A percentile compares a stretch with the other conserved stretches of the same genome.
Conservation (phyloP, 495 filamentous ascomycete genomes). For the Penicillium longicatenatum region DNA sequence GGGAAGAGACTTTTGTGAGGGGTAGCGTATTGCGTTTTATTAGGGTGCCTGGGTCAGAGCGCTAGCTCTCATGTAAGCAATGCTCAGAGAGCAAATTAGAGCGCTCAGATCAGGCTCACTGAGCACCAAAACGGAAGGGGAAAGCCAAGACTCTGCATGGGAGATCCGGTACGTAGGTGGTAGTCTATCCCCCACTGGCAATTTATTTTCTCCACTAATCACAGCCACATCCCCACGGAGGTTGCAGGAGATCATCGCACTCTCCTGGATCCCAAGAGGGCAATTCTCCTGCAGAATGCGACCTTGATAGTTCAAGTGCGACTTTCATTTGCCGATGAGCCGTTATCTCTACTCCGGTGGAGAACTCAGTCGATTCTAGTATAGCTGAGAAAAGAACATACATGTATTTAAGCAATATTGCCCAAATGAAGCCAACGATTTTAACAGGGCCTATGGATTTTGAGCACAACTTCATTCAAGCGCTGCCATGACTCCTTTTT, state of each 20-base stretch:
- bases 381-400: not conserved
- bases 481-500: not conserved
- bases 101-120: slow-evolving; percentile 10
- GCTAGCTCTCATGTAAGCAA: slow-evolving; percentile 12
- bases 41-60: slow-evolving; percentile 8
- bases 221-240: not conserved
- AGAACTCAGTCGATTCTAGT: not conserved
- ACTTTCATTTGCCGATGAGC: not conserved
- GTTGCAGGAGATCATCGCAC: not conserved
- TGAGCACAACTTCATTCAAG: not conserved
- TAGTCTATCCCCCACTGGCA: not conserved
- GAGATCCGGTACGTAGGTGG: slow-evolving; percentile 4
- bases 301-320: not conserved
- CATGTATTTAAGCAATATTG: not conserved
- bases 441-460: no score
- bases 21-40: slow-evolving; percentile 11
- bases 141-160: slow-evolving; percentile 8
- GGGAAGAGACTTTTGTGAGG: no score
- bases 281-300: not conserved
- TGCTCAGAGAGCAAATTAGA: slow-evolving; percentile 13
- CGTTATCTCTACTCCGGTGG: not conserved
- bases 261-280: not conserved
- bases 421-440: not conserved
- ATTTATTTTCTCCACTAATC: not conserved
- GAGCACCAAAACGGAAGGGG: slow-evolving; percentile 11